Conservation (phyloP, 2,329 filamentous ascomycete genomes). For the Pseudomassariella vexata region DNA sequence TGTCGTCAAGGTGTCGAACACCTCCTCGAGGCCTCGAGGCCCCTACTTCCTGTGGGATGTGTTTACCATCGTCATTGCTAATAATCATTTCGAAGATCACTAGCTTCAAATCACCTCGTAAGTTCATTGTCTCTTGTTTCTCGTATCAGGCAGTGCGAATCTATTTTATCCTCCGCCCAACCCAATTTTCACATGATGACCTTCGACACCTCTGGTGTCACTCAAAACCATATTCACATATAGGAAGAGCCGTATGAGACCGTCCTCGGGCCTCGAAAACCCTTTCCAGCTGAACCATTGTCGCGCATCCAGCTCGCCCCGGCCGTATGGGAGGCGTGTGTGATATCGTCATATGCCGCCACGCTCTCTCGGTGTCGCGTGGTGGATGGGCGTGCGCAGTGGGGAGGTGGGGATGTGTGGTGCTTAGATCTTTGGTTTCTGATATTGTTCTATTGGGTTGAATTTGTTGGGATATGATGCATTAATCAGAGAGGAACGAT, state of each 20-base stretch:
- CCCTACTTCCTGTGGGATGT: no score
- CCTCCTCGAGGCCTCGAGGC: no score
- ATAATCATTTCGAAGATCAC: no score
- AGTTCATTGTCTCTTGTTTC: no score
- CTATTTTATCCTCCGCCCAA: not conserved
- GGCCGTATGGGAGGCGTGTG: slow-evolving; percentile 21
- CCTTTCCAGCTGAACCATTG: no score
- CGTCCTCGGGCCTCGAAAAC: slow-evolving; percentile 10
- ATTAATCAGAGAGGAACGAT: no score
- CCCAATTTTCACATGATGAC: slow-evolving; percentile 4
- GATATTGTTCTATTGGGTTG: slow-evolving; percentile 10
- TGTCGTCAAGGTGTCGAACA: no score
- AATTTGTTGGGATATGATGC: no score
- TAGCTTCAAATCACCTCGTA: no score
- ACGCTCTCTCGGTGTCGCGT: slow-evolving; percentile 16
- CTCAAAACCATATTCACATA: slow-evolving; percentile 5
- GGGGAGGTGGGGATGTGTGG: slow-evolving; percentile 25
- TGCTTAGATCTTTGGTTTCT: slow-evolving; percentile 27
- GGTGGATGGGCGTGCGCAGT: slow-evolving; percentile 11
- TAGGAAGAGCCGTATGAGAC: slow-evolving; percentile 9
- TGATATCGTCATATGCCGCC: slow-evolving; percentile 28
- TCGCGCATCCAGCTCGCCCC: no score
- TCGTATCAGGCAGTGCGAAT: no score
- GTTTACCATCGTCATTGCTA: no score
- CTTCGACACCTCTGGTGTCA: slow-evolving; percentile 5